phyloP scores from a whole-genome alignment of 1,139 yeast genomes.

The Nadsonia starkeyi-henricii region DNA sequence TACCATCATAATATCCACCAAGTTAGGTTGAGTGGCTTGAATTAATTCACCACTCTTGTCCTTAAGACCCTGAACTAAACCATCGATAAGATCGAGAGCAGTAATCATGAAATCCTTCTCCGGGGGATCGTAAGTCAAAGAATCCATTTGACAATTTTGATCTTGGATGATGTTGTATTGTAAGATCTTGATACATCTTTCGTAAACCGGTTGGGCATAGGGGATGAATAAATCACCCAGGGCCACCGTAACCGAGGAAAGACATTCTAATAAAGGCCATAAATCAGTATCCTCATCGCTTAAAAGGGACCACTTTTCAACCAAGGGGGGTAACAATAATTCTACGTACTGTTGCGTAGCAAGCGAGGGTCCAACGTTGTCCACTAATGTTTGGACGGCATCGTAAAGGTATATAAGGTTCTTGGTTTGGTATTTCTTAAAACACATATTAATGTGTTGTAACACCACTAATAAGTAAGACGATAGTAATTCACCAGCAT shows the following conservation, averaged over 20 bases:
- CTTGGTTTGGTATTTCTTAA: slow-evolving; percentile 63
- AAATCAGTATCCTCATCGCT: slow-evolving; percentile 68
- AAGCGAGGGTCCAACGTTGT: slow-evolving; percentile 39
- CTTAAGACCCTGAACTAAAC: slow-evolving; percentile 80
- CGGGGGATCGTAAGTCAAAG: slow-evolving; percentile 51
- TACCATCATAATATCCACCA: slow-evolving; percentile 50
- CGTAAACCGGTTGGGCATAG: slow-evolving; percentile 80
- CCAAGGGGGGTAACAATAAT: slow-evolving; percentile 62
- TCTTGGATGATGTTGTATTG: slow-evolving; percentile 55
- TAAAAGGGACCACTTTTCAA: slow-evolving; percentile 62
- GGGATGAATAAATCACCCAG: slow-evolving; percentile 77
- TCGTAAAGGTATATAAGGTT: slow-evolving; percentile 75
- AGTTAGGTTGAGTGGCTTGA: slow-evolving; percentile 24
- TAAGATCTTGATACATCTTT: slow-evolving; percentile 59
- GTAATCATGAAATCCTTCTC: slow-evolving; percentile 88
- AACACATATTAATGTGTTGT: slow-evolving; percentile 58
- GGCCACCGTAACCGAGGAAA: slow-evolving; percentile 82
- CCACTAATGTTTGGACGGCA: slow-evolving; percentile 84
- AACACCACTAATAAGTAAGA: slow-evolving; percentile 55
- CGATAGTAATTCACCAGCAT: slow-evolving; percentile 44
- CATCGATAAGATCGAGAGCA: slow-evolving; percentile 79
- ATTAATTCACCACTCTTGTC: slow-evolving; percentile 47
- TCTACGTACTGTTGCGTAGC: slow-evolving; percentile 45
- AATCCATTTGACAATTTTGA: slow-evolving; percentile 50
- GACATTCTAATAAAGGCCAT: slow-evolving; percentile 87